These are phyloP conservation scores for Hymenoscyphus fructigenus DNA, from an alignment of 2,329 filamentous ascomycete species.

Conservation along the genomic window DNA sequence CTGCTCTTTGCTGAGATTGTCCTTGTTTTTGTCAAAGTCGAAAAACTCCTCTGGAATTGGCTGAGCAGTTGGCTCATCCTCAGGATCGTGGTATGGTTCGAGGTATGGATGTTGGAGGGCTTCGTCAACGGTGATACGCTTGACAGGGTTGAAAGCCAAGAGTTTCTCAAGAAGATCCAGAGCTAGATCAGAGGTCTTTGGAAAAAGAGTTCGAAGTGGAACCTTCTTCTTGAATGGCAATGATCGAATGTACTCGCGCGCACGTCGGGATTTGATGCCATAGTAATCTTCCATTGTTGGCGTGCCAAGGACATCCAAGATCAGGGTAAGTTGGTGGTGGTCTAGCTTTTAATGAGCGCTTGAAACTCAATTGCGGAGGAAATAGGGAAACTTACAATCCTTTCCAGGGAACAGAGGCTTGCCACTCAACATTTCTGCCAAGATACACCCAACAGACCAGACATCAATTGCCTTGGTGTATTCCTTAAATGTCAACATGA, in stretches of 20 bases:
- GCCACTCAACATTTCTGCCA: slow-evolving; percentile 97
- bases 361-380: background rate
- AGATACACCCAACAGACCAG: slow-evolving; percentile 97
- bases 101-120: slow-evolving; percentile 97
- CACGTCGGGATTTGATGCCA: slow-evolving; percentile 96
- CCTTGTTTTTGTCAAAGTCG: slow-evolving; percentile 99
- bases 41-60: slow-evolving; percentile 99
- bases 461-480: slow-evolving; percentile 99
- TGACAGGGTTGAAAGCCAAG: slow-evolving; percentile 95
- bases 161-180: slow-evolving; percentile 94
- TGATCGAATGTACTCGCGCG: slow-evolving; percentile 96
- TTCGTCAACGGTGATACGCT: slow-evolving; percentile 97
- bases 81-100: slow-evolving; percentile 97
- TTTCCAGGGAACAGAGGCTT: slow-evolving; percentile 98
- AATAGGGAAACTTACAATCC: slow-evolving; percentile 68
- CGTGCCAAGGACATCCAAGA: slow-evolving; percentile 94
- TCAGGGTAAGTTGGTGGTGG: slow-evolving; percentile 95
- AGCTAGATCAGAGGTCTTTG: slow-evolving; percentile 96
- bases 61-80: slow-evolving; percentile 94
- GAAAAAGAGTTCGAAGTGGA: slow-evolving; percentile 93
- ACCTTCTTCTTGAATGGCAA: slow-evolving; percentile 99
- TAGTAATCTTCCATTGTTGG: slow-evolving; percentile 99
- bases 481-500: slow-evolving; percentile 99
- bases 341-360: slow-evolving; percentile 51
- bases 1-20: slow-evolving; percentile 96